Conservation (phyloP, 2,329 filamentous ascomycete species). For the Ustilaginoidea virens region DNA sequence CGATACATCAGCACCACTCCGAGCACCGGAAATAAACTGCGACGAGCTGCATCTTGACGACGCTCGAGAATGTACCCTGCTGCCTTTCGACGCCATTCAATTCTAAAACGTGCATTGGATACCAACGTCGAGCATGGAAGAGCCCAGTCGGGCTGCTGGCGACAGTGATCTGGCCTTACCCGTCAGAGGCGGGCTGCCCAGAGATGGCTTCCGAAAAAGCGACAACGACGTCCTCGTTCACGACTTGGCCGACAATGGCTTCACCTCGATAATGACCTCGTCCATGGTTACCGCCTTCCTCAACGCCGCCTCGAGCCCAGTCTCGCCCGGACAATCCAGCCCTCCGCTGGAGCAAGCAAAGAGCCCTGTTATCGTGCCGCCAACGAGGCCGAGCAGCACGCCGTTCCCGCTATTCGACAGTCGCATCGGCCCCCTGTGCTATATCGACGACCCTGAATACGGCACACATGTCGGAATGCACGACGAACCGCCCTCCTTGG, state of each 20-base stretch:
- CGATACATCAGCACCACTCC: no score
- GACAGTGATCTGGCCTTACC: conserved; percentile 3
- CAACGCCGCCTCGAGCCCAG: conserved; percentile 34
- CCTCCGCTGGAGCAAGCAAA: conserved; percentile 33
- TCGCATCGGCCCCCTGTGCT: conserved; percentile 17
- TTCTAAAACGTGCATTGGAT: conserved; percentile 1
- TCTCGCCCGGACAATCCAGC: conserved; percentile 37
- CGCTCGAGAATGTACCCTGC: conserved; percentile 5
- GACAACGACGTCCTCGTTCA: conserved; percentile 1
- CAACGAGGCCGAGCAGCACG: conserved; percentile 39
- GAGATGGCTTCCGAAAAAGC: conserved; percentile 6
- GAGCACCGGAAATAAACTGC: no score
- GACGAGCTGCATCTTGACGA: background rate
- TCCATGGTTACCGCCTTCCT: conserved; percentile 21
- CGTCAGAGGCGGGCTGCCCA: conserved; percentile 1
- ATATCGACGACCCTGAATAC: conserved; percentile 11
- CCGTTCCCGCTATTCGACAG: conserved; percentile 41
- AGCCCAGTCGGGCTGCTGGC: background rate
- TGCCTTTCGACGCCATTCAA: conserved; percentile 1
- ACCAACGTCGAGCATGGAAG: conserved; percentile 4
- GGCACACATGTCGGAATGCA: conserved; percentile 6
- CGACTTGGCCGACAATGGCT: conserved; percentile 14
- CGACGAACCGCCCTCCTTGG: conserved; percentile 5
- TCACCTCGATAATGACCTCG: conserved; percentile 20
- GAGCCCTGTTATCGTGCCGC: conserved; percentile 19